Conservation (phyloP, 768 basidiomycete species). For the Leccinum aurantiacum region DNA sequence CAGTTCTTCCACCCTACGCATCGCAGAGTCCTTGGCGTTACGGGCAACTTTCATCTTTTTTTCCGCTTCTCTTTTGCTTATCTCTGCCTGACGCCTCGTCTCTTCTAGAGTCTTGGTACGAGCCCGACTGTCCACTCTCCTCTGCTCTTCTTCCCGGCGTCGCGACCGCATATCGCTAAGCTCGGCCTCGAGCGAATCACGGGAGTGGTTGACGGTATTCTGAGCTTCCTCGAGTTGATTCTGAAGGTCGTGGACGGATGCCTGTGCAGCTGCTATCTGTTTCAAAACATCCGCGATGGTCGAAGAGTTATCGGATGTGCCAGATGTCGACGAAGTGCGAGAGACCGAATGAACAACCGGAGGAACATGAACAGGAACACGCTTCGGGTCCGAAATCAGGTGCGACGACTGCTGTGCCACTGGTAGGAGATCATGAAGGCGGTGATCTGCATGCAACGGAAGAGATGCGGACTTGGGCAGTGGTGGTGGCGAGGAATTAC, state of each 20-base stretch:
- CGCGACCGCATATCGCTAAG: slow-evolving; percentile 69
- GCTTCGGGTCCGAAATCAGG: slow-evolving; percentile 25
- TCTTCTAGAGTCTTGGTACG: slow-evolving; percentile 88
- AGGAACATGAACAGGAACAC: slow-evolving; percentile 29
- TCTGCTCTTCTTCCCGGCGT: slow-evolving; percentile 82
- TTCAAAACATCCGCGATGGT: slow-evolving; percentile 72
- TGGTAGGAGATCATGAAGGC: slow-evolving; percentile 29
- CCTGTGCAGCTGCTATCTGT: slow-evolving; percentile 65
- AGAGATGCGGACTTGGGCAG: slow-evolving; percentile 80
- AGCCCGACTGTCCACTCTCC: slow-evolving; percentile 74
- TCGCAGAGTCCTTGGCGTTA: slow-evolving; percentile 60
- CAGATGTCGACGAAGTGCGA: slow-evolving; percentile 23
- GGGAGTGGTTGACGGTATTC: slow-evolving; percentile 54
- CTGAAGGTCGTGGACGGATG: slow-evolving; percentile 65
- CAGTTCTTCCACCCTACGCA: slow-evolving; percentile 54
- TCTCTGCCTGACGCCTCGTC: slow-evolving; percentile 78
- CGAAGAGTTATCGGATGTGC: slow-evolving; percentile 59
- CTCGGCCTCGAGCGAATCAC: slow-evolving; percentile 65
- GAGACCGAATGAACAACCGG: slow-evolving; percentile 25
- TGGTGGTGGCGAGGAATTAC: slow-evolving; percentile 79
- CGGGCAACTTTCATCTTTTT: slow-evolving; percentile 78
- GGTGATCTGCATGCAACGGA: slow-evolving; percentile 63
- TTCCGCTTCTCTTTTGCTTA: slow-evolving; percentile 79
- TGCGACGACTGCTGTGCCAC: slow-evolving; percentile 25
- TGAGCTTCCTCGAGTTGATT: slow-evolving; percentile 67